These are phyloP conservation scores for Penicillium samsonianum DNA, from an alignment of 495 filamentous ascomycete genomes.

Conservation along the genomic window DNA sequence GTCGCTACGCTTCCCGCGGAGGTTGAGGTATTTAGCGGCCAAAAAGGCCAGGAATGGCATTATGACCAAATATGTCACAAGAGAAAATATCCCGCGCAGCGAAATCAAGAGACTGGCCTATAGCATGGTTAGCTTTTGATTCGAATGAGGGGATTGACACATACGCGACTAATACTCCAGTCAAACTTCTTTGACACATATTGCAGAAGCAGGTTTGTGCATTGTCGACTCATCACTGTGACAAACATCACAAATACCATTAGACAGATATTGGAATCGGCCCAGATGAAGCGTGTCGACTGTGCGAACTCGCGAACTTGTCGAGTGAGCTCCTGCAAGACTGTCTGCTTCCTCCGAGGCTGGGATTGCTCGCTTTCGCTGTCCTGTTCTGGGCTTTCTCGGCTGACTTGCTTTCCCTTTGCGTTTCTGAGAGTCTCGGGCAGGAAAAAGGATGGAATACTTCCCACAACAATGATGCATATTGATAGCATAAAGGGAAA, in stretches of 20 bases:
- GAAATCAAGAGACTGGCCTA: conserved; percentile 46
- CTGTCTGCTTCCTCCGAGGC: conserved; percentile 9
- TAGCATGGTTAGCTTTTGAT: conserved; percentile 7
- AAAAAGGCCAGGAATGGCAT: conserved; percentile 32
- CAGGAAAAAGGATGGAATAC: conserved; percentile 34
- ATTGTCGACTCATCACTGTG: conserved; percentile 31
- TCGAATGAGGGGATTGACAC: conserved; percentile 1
- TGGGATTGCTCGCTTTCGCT: conserved; percentile 6
- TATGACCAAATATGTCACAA: conserved; percentile 35
- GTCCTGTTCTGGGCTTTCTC: background rate
- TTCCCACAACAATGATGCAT: conserved; percentile 30
- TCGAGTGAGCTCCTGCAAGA: conserved; percentile 17
- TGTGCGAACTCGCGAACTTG: conserved; percentile 30
- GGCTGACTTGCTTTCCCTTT: conserved; percentile 18
- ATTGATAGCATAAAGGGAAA: conserved; percentile 31
- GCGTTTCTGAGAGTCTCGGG: conserved; percentile 46
- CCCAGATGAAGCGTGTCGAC: conserved; percentile 36
- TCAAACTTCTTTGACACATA: conserved; percentile 45
- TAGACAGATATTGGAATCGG: conserved; percentile 28
- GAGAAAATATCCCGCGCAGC: conserved; percentile 37
- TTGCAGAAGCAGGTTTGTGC: conserved; percentile 37
- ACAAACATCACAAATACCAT: conserved; percentile 37
- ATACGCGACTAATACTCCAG: conserved; percentile 43
- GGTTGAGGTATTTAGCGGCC: conserved; percentile 26
- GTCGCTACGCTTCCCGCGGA: conserved; percentile 35